These are phyloP conservation scores for Candida silvicultrix DNA, from an alignment of 805 yeast genomes.

Conservation along the genomic window DNA sequence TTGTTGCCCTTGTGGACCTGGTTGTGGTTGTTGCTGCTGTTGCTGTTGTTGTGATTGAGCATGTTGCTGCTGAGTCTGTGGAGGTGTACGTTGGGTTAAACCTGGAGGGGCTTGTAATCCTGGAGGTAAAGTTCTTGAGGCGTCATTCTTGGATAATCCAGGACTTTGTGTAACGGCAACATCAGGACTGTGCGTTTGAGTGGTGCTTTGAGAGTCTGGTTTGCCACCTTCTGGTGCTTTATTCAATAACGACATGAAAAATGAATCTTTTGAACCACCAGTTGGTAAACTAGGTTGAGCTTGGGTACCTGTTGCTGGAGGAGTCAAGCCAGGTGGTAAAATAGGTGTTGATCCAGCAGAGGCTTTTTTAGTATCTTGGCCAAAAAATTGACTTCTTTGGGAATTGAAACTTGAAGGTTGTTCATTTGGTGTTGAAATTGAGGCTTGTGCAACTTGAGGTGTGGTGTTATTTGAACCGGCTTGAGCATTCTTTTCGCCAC, in stretches of 20 bases:
- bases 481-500: conserved; percentile 11
- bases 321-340: conserved; percentile 2
- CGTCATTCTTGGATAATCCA: neutral
- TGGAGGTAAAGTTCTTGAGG: neutral
- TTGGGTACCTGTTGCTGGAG: neutral
- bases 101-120: neutral
- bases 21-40: conserved; percentile 1
- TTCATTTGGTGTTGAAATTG: neutral
- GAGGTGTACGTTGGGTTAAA: neutral
- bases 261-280: conserved; percentile 16
- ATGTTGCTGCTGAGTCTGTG: conserved; percentile 4
- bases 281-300: neutral
- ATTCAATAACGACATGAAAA: conserved; percentile 19
- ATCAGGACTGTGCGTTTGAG: neutral
- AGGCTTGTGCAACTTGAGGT: neutral
- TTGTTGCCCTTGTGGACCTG: conserved; percentile 5
- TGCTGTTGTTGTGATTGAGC: conserved; percentile 1
- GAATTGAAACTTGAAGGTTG: neutral
- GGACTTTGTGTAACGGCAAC: neutral
- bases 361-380: neutral
- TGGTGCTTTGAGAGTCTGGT: conserved; percentile 1
- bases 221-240: conserved; percentile 9
- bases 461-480: conserved; percentile 1
- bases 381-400: neutral
- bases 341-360: conserved; percentile 1